phyloP scores from a whole-genome alignment of 2,329 filamentous ascomycete species.

The Penicillium decumbens region DNA sequence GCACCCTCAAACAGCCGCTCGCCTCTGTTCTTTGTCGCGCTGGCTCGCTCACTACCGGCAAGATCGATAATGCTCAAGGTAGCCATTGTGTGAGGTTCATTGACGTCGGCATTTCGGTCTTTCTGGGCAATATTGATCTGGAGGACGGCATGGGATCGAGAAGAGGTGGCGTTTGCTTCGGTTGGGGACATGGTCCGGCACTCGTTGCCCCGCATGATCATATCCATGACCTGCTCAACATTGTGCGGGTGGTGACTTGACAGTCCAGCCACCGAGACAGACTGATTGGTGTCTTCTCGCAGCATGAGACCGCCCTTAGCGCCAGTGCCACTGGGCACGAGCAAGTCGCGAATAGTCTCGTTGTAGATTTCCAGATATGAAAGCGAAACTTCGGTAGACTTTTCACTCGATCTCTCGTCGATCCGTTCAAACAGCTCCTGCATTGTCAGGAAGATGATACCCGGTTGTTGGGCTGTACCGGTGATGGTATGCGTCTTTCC shows the following conservation, averaged over 20 bases:
- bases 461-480: conserved; percentile 84
- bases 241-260: conserved; percentile 87
- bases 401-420: conserved; percentile 76
- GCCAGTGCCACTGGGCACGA: conserved; percentile 76
- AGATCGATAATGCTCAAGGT: conserved; percentile 97
- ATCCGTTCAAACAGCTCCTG: conserved; percentile 98
- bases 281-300: conserved; percentile 88
- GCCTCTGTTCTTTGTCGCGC: conserved; percentile 92
- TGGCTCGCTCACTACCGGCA: conserved; percentile 91
- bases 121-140: conserved; percentile 96
- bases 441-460: conserved; percentile 99
- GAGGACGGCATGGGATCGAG: conserved; percentile 90
- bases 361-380: conserved; percentile 99
- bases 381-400: conserved; percentile 81
- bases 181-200: conserved; percentile 94
- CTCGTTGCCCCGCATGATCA: conserved; percentile 93
- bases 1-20: conserved; percentile 88
- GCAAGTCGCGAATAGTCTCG: conserved; percentile 91
- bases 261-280: conserved; percentile 83
- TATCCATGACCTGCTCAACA: conserved; percentile 97
- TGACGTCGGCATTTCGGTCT: conserved; percentile 84
- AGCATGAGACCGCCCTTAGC: conserved; percentile 83
- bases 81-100: conserved; percentile 96
- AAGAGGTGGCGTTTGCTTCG: conserved; percentile 94
- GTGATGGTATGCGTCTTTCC: conserved; percentile 98